Evolutionary conservation across 2,329 filamentous ascomycete species (phyloP), one percentile per base, ranked within the genome.

Genomic region (Massarina eburnea): DNA sequence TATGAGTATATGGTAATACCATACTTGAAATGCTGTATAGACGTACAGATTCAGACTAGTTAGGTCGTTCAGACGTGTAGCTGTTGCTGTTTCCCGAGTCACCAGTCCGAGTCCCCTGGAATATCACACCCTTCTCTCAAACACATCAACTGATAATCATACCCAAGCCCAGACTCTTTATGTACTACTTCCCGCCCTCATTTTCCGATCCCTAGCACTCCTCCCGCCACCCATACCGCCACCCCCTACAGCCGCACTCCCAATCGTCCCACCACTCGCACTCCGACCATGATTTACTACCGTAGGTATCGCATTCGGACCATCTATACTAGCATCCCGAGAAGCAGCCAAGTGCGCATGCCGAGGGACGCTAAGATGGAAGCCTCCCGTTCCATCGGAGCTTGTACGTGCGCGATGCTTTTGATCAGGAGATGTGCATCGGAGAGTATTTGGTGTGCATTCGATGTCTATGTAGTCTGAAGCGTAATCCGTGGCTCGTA

Each of bases 121-220:
- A 30, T 30, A 8, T 14, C 27, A 5, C 27, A 30, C n/a, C 12
- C n/a, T 30, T 30, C 12, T 26, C 24, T 26, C 24, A 26, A 7
- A 7, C 24, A 26, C 24, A 7, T 26, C 24, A 7, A n/a, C n/a
- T n/a, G n/a, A n/a, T 26, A 26, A 7, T 12, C 12, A 7, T 26
- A 12, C 24, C 12, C 24, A 7, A 26, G 7, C 15, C 17, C 33
- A 19, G 3, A 9, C 33, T 35, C 33, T 8, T 41, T 19, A 43
- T 14, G 21, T 43, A 27, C 46, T 54, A 42, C 49, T 17, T 35
- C 39, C 44, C 9, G 37, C 45, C 27, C 53, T 69, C 6, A 39
- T 50, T 45, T 49, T 55, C 34, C 59, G 39, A 55, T 66, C 61
- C 35, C 48, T 43, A 8, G 61, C 61, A 42, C 57, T 63, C 33